A percentile compares a stretch with the other conserved stretches of the same genome.
Evolutionary conservation across 2,329 filamentous ascomycete species (phyloP).

Genomic region (Aspergillus sp.): DNA sequence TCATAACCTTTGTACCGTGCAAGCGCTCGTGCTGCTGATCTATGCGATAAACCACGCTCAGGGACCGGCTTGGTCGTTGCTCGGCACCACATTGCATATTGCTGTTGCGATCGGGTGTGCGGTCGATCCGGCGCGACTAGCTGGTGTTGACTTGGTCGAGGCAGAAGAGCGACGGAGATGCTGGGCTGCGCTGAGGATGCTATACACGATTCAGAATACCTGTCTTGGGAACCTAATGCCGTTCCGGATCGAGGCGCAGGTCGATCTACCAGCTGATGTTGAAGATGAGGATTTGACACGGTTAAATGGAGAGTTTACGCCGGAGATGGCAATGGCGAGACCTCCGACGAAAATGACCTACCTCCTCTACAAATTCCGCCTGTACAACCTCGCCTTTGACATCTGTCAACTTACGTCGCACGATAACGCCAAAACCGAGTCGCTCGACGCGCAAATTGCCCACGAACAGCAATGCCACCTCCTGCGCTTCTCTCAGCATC

Average conservation of each 20-base stretch:
- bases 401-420: conserved; percentile 26
- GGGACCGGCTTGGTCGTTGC: conserved; percentile 35
- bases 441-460: conserved; percentile 13
- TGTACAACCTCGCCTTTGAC: conserved; percentile 31
- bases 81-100: conserved; percentile 36
- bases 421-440: conserved; percentile 18
- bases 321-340: background rate
- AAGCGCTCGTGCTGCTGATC: conserved; percentile 35
- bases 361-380: conserved; percentile 34
- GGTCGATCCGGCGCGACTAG: conserved; percentile 34
- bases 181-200: conserved; percentile 39
- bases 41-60: conserved; percentile 37
- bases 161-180: conserved; percentile 34
- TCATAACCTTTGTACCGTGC: conserved; percentile 34
- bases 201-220: conserved; percentile 38
- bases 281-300: conserved; percentile 25
- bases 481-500: conserved; percentile 20
- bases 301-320: too few relatives aligned
- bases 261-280: conserved; percentile 26
- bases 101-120: conserved; percentile 37
- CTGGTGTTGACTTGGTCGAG: conserved; percentile 26
- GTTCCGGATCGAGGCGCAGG: conserved; percentile 23
- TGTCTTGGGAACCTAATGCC: conserved; percentile 33
- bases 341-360: conserved; percentile 37
- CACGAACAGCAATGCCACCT: conserved; percentile 13